Conservation (phyloP, 1,284 basidiomycete genomes). For the Melanopsichium pennsylvanicum region DNA sequence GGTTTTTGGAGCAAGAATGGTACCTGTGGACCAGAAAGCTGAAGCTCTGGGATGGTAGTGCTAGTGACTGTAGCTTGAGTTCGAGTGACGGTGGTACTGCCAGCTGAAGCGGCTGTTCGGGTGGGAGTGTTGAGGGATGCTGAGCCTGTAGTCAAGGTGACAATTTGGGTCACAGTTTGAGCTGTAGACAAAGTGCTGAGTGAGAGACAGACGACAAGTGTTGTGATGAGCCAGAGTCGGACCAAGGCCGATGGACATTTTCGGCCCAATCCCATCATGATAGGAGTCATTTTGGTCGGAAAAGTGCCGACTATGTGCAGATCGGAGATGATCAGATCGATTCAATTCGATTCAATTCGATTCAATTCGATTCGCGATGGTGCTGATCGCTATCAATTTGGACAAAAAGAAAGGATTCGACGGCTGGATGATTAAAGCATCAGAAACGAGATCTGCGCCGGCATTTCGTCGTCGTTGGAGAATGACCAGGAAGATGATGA, state of each 20-base stretch:
- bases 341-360: too few species aligned
- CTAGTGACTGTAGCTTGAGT: constrained; percentile 19
- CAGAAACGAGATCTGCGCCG: too few species aligned
- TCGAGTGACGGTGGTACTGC: constrained; percentile 12
- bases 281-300: constrained; percentile 3
- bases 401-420: too few species aligned
- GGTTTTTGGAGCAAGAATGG: constrained; percentile 44
- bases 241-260: constrained; percentile 9
- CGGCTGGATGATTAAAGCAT: too few species aligned
- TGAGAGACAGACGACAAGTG: background rate
- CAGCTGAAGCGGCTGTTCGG: constrained; percentile 2
- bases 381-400: too few species aligned
- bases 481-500: too few species aligned
- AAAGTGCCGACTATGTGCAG: too few species aligned
- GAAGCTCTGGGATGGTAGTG: constrained; percentile 41
- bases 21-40: constrained; percentile 37
- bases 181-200: constrained; percentile 6
- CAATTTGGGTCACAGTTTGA: constrained; percentile 27
- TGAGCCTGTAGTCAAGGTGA: constrained; percentile 35
- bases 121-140: constrained; percentile 41
- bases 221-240: background rate
- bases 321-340: too few species aligned
- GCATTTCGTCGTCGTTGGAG: too few species aligned
- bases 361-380: too few species aligned
- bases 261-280: background rate